Percentiles rank a stretch among this genome's conserved stretches.
Conservation (phyloP, 768 basidiomycete species). For the Cubamyces lactineus region DNA sequence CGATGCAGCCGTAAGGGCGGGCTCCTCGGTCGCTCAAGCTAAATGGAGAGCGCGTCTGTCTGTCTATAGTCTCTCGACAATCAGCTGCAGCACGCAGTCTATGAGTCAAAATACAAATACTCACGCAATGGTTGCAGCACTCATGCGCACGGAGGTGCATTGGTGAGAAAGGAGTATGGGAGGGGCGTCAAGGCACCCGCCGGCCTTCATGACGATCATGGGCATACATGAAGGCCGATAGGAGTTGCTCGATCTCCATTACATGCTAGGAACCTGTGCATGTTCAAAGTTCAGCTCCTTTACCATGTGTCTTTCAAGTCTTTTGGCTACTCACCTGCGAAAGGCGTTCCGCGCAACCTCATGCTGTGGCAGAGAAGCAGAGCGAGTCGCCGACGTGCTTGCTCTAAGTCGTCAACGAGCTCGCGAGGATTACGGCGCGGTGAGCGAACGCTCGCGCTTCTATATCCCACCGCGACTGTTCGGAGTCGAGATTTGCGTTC, state of each 20-base stretch:
- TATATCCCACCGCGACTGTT: no score
- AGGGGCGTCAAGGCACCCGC: conserved; percentile 1
- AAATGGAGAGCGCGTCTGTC: not conserved
- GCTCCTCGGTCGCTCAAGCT: not conserved
- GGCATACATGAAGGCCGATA: not conserved
- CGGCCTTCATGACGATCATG: not conserved
- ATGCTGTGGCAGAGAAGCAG: no score
- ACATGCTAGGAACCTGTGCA: conserved; percentile 4
- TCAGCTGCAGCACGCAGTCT: no score
- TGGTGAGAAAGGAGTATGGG: not conserved
- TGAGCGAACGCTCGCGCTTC: no score
- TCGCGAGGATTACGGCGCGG: no score
- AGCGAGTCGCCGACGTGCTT: no score
- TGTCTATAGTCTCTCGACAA: no score
- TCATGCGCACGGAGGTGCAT: not conserved
- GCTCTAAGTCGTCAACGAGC: no score
- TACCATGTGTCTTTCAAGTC: not conserved
- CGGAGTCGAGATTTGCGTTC: not conserved
- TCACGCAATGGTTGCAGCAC: not conserved
- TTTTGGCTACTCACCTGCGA: not conserved
- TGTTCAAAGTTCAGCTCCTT: not conserved
- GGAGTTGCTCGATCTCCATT: conserved; percentile 8
- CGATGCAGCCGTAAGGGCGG: not conserved
- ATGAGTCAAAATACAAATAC: no score
- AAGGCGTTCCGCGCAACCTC: no score